These are phyloP conservation scores for Tolypocladium nubicola DNA, from an alignment of 2,329 filamentous ascomycete genomes.

Conservation along the genomic window DNA sequence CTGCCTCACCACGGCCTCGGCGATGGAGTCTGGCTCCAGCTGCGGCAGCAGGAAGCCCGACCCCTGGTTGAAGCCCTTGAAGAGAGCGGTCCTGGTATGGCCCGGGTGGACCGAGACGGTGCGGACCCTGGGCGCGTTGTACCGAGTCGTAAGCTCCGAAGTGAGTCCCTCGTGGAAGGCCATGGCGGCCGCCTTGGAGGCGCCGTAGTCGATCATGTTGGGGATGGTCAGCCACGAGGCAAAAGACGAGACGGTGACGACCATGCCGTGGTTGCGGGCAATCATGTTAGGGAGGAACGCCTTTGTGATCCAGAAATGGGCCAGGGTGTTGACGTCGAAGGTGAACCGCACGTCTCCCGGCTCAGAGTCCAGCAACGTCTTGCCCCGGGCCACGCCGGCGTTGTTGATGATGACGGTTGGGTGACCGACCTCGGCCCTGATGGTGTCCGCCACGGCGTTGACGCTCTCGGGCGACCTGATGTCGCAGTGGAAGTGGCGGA, in stretches of 20 bases:
- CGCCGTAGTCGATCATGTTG: slow-evolving; percentile 57
- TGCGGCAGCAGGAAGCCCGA: slow-evolving; percentile 20
- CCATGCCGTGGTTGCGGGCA: slow-evolving; percentile 55
- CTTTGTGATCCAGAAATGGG: slow-evolving; percentile 56
- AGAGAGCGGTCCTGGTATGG: slow-evolving; percentile 24
- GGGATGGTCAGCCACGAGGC: slow-evolving; percentile 51
- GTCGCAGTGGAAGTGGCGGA: slow-evolving; percentile 63
- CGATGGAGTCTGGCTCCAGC: slow-evolving; percentile 28
- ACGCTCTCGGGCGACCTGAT: slow-evolving; percentile 49
- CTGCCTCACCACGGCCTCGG: slow-evolving; percentile 36
- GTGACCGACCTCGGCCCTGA: slow-evolving; percentile 46
- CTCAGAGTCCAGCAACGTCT: slow-evolving; percentile 46
- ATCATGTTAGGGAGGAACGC: slow-evolving; percentile 60
- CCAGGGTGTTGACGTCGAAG: slow-evolving; percentile 60
- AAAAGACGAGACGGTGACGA: slow-evolving; percentile 58
- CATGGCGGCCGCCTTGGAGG: slow-evolving; percentile 55
- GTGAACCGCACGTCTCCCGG: slow-evolving; percentile 53
- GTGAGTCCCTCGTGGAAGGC: slow-evolving; percentile 58
- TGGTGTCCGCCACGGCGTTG: slow-evolving; percentile 34
- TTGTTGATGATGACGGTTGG: slow-evolving; percentile 67
- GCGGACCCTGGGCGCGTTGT: slow-evolving; percentile 52
- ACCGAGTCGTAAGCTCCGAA: slow-evolving; percentile 45
- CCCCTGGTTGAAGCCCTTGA: slow-evolving; percentile 45
- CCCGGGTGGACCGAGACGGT: slow-evolving; percentile 55
- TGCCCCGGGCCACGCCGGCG: slow-evolving; percentile 53